Percentiles rank a stretch among this genome's conserved stretches.
Evolutionary conservation across 2,329 filamentous ascomycete genomes (phyloP).

Genomic region (Berkeleyomyces rouxiae): DNA sequence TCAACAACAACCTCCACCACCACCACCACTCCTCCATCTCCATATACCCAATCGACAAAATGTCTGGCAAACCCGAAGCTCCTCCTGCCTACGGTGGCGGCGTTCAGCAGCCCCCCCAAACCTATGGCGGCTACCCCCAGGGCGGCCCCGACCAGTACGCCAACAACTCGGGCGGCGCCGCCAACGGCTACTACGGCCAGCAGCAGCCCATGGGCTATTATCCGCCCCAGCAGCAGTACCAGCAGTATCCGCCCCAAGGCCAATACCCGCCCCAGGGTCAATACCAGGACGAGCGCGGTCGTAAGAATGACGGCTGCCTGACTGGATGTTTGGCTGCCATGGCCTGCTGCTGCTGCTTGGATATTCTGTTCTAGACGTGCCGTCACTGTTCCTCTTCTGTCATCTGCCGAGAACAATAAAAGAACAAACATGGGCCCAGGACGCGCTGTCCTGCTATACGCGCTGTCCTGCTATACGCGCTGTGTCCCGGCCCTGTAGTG

Average conservation of each 20-base stretch:
- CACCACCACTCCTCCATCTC: not conserved
- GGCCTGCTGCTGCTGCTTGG: conserved; percentile 43
- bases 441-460: no score
- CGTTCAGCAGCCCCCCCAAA: conserved; percentile 25
- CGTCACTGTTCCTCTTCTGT: no score
- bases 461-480: no score
- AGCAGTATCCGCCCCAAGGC: conserved; percentile 18
- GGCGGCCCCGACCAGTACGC: conserved; percentile 13
- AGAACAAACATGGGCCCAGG: no score
- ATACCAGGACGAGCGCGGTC: conserved; percentile 19
- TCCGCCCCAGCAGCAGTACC: conserved; percentile 21
- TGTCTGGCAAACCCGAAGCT: conserved; percentile 16
- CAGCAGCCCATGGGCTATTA: conserved; percentile 19
- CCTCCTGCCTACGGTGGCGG: conserved; percentile 32
- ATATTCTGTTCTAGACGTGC: conserved; percentile 33
- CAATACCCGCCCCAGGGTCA: conserved; percentile 24
- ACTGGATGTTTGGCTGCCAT: conserved; percentile 32
- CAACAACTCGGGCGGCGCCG: not conserved
- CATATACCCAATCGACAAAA: not conserved
- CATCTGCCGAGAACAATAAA: no score
- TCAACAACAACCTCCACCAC: not conserved
- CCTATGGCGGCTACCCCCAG: conserved; percentile 29
- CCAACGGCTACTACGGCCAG: conserved; percentile 2
- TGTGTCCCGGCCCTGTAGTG: not conserved
- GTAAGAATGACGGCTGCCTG: conserved; percentile 22